phyloP scores from a whole-genome alignment of 805 yeast genomes.

The Lipomyces japonicus region DNA sequence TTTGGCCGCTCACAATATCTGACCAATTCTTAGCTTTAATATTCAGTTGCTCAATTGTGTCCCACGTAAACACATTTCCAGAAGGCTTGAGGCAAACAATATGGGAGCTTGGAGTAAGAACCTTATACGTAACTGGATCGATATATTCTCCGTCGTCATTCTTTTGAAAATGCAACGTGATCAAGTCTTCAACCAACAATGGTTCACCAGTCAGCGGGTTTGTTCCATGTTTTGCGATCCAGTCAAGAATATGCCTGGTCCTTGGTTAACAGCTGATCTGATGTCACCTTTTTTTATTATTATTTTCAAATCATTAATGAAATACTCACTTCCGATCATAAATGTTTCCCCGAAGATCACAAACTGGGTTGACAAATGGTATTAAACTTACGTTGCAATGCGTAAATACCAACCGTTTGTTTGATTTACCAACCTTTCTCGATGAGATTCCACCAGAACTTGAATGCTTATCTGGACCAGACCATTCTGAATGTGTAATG shows the following conservation, averaged over 20 bases:
- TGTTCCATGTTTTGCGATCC: slow-evolving; percentile 30
- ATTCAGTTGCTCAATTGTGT: slow-evolving; percentile 34
- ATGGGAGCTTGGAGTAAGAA: slow-evolving; percentile 30
- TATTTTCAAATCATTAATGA: neutral
- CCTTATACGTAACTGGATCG: slow-evolving; percentile 39
- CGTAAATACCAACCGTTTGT: slow-evolving; percentile 34
- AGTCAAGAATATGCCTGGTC: slow-evolving; percentile 32
- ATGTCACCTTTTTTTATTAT: no score
- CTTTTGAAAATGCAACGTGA: slow-evolving; percentile 31
- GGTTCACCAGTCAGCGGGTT: slow-evolving; percentile 36
- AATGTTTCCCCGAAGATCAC: slow-evolving; percentile 35
- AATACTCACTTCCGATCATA: slow-evolving; percentile 32
- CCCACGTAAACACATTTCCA: slow-evolving; percentile 36
- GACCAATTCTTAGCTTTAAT: slow-evolving; percentile 33
- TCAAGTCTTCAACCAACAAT: slow-evolving; percentile 27
- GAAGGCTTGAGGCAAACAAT: slow-evolving; percentile 34
- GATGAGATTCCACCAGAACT: slow-evolving; percentile 33
- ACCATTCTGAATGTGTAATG: slow-evolving; percentile 40
- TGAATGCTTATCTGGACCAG: slow-evolving; percentile 31
- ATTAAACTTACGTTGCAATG: slow-evolving; percentile 36
- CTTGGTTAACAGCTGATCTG: neutral
- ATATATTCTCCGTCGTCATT: slow-evolving; percentile 32
- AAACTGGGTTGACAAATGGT: slow-evolving; percentile 31
- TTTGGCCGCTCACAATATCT: slow-evolving; percentile 36
- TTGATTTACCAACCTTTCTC: slow-evolving; percentile 2